Conservation (phyloP, 257 asterid species). For the Perilla frutescens region DNA sequence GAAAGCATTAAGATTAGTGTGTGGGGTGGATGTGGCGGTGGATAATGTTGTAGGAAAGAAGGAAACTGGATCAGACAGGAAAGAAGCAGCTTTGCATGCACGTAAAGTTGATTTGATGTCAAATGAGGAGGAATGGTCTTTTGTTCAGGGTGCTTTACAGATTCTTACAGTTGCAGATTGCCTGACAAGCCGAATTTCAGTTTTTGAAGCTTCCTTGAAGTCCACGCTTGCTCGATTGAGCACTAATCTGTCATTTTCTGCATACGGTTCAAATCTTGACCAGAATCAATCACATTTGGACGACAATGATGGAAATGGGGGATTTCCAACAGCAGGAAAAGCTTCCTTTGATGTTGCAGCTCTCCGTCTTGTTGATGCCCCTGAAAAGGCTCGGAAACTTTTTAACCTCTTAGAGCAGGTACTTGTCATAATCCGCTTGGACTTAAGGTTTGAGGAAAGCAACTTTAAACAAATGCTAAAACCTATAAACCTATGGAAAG, state of each 20-base stretch:
- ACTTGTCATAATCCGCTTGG: constrained; percentile 17
- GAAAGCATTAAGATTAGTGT: constrained; percentile 82
- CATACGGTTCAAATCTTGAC: constrained; percentile 66
- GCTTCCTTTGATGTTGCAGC: constrained; percentile 94
- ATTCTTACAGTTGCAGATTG: constrained; percentile 93
- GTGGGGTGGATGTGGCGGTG: constrained; percentile 71
- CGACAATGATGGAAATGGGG: constrained; percentile 65
- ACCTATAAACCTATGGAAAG: constrained; percentile 7
- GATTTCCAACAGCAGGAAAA: constrained; percentile 74
- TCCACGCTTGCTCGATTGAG: constrained; percentile 95
- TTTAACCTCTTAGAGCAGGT: constrained; percentile 94
- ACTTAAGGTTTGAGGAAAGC: background rate
- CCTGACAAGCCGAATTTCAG: constrained; percentile 89
- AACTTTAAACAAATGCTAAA: background rate
- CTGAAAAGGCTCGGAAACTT: constrained; percentile 93
- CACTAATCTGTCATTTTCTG: constrained; percentile 74
- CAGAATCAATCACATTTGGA: constrained; percentile 61
- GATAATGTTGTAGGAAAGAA: constrained; percentile 67
- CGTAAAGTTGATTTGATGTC: constrained; percentile 78
- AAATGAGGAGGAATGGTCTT: constrained; percentile 97
- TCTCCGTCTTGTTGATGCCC: constrained; percentile 77
- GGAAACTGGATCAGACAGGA: constrained; percentile 76
- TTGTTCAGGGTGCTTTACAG: constrained; percentile 97
- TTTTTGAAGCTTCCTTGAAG: constrained; percentile 94
- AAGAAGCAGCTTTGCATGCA: constrained; percentile 64